Percentiles rank a stretch among this genome's conserved stretches.
These are phyloP conservation scores for Mycotypha africana DNA, from an alignment of 371 early-diverging fungal genomes.

Conservation along the genomic window DNA sequence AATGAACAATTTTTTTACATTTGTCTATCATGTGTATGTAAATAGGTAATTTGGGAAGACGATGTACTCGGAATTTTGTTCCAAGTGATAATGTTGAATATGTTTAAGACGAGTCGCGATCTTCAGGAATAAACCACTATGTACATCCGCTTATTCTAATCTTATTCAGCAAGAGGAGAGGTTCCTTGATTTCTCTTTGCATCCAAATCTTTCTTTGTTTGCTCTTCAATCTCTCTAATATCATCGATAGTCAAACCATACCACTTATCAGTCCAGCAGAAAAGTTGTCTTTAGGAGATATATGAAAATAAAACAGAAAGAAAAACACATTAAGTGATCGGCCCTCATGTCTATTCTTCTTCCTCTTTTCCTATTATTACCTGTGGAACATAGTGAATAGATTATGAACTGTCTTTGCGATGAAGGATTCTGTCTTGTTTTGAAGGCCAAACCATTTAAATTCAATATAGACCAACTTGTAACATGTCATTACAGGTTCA, in stretches of 20 bases:
- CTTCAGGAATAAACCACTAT: constrained; percentile 2
- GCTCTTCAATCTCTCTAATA: constrained; percentile 54
- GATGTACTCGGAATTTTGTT: too few relatives aligned
- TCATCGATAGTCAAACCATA: constrained; percentile 65
- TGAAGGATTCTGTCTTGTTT: constrained; percentile 50
- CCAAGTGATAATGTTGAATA: too few relatives aligned
- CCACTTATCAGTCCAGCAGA: constrained; percentile 69
- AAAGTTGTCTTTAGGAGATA: constrained; percentile 50
- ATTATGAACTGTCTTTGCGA: constrained; percentile 29
- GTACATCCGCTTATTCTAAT: too few relatives aligned
- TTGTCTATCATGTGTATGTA: too few relatives aligned
- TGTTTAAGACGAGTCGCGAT: too few relatives aligned
- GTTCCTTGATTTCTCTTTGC: constrained; percentile 23
- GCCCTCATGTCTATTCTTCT: neutral
- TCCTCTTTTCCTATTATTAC: constrained; percentile 22
- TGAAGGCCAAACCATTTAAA: constrained; percentile 70
- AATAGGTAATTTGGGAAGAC: too few relatives aligned
- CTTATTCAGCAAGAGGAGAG: neutral
- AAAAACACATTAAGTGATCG: neutral
- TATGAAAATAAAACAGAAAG: neutral
- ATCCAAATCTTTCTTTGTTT: constrained; percentile 55
- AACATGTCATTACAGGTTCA: constrained; percentile 72
- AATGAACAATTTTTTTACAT: neutral
- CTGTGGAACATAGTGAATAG: constrained; percentile 29
- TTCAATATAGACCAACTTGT: constrained; percentile 68